Conservation (phyloP, 176 grass and related monocot species). For the Pontederia crassipes region DNA sequence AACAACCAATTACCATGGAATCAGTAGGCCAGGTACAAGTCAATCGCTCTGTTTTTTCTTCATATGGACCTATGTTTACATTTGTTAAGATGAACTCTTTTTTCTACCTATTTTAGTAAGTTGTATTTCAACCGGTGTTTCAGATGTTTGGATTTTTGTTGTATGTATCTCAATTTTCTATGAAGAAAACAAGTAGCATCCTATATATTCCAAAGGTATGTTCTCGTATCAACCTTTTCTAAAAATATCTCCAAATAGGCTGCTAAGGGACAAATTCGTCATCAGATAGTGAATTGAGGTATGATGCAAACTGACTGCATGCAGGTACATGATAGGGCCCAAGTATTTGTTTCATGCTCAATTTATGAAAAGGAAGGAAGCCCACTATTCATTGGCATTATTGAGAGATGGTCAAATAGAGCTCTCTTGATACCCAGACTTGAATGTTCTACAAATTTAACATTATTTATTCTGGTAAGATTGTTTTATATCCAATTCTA, state of each 20-base stretch:
- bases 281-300: background rate
- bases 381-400: constrained; percentile 47
- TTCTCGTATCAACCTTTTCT: too few relatives aligned
- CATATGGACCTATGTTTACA: background rate
- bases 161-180: constrained; percentile 54
- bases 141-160: constrained; percentile 96
- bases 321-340: constrained; percentile 95
- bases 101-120: background rate
- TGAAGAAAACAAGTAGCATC: constrained; percentile 35
- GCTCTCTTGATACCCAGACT: constrained; percentile 51
- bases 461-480: constrained; percentile 79
- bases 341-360: constrained; percentile 82
- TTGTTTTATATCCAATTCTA: background rate
- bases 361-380: constrained; percentile 25
- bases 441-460: constrained; percentile 52
- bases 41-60: background rate
- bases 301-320: background rate
- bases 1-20: constrained; percentile 90
- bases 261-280: background rate
- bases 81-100: background rate
- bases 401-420: constrained; percentile 87
- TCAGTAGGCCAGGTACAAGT: constrained; percentile 51
- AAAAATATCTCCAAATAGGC: too few relatives aligned
- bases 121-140: constrained; percentile 27
- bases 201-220: constrained; percentile 74